These are phyloP conservation scores for Phytophthora palmivora DNA, from an alignment of 352 stramenopile genomes.

Conservation along the genomic window DNA sequence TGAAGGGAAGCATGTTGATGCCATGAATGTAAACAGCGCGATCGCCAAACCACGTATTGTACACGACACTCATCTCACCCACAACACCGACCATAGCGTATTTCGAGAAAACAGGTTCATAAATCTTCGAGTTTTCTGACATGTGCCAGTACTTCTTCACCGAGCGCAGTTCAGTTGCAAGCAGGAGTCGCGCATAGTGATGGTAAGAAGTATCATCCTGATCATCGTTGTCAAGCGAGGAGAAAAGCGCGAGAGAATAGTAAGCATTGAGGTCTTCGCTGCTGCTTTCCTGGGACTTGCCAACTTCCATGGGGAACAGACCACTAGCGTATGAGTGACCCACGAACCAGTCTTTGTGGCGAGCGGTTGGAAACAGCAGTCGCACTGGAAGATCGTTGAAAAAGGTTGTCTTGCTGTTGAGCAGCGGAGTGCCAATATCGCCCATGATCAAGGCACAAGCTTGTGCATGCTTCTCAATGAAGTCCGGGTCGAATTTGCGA, in stretches of 20 bases:
- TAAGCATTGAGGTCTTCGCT: slow-evolving; percentile 97
- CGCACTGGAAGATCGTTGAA: slow-evolving; percentile 56
- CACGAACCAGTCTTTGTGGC: slow-evolving; percentile 97
- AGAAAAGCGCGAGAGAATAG: slow-evolving; percentile 93
- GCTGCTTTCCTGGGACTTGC: slow-evolving; percentile 96
- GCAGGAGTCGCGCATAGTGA: slow-evolving; percentile 91
- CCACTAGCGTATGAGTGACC: slow-evolving; percentile 97
- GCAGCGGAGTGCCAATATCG: slow-evolving; percentile 70
- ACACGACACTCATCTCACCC: slow-evolving; percentile 77
- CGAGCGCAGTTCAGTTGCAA: slow-evolving; percentile 93
- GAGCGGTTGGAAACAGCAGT: slow-evolving; percentile 83
- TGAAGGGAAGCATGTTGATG: slow-evolving; percentile 89
- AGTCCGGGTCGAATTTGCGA: slow-evolving; percentile 76
- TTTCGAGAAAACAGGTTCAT: slow-evolving; percentile 74
- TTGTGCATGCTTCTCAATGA: slow-evolving; percentile 63
- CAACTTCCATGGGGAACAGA: slow-evolving; percentile 94
- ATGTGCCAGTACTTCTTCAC: slow-evolving; percentile 98
- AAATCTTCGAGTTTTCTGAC: slow-evolving; percentile 69
- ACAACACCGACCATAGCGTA: slow-evolving; percentile 87
- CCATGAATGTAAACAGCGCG: slow-evolving; percentile 78
- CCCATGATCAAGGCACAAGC: slow-evolving; percentile 67
- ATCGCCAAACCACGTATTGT: slow-evolving; percentile 89
- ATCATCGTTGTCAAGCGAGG: slow-evolving; percentile 57
- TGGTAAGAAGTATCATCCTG: slow-evolving; percentile 53
- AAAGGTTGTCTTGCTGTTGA: slow-evolving; percentile 55